Evolutionary conservation across 495 filamentous ascomycete species (phyloP).

Genomic region (Xylaria venustula): DNA sequence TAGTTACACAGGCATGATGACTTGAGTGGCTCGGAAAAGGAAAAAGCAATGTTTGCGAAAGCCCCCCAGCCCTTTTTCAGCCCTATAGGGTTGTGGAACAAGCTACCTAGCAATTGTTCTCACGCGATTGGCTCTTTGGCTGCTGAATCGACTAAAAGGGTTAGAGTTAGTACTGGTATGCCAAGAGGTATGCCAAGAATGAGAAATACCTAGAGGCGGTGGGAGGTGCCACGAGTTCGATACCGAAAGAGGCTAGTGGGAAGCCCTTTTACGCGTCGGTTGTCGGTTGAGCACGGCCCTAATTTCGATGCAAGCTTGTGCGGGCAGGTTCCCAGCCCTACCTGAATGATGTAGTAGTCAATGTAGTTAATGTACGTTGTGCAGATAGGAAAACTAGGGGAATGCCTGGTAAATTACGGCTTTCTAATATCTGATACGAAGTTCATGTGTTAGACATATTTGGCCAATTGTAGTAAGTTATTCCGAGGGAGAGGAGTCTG

Average conservation of each 20-base stretch:
- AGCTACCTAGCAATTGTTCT: not conserved
- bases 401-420: too few species aligned
- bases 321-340: not conserved
- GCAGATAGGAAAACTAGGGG: too few species aligned
- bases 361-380: too few species aligned
- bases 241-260: too few species aligned
- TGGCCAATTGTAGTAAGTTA: too few species aligned
- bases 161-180: not conserved
- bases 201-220: too few species aligned
- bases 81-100: slow-evolving; percentile 18
- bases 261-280: not conserved
- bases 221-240: too few species aligned
- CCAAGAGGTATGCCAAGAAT: not conserved
- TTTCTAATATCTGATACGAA: too few species aligned
- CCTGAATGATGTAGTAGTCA: not conserved
- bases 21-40: slow-evolving; percentile 6
- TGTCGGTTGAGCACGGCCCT: not conserved
- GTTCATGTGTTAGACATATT: too few species aligned
- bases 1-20: slow-evolving; percentile 12
- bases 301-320: not conserved
- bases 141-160: slow-evolving; percentile 1
- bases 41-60: slow-evolving; percentile 9
- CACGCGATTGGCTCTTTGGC: slow-evolving; percentile 3
- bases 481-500: too few species aligned
- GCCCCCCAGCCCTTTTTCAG: slow-evolving; percentile 14